These are phyloP conservation scores for Hymenoscyphus fructigenus DNA, from an alignment of 2,329 filamentous ascomycete genomes.

Conservation along the genomic window DNA sequence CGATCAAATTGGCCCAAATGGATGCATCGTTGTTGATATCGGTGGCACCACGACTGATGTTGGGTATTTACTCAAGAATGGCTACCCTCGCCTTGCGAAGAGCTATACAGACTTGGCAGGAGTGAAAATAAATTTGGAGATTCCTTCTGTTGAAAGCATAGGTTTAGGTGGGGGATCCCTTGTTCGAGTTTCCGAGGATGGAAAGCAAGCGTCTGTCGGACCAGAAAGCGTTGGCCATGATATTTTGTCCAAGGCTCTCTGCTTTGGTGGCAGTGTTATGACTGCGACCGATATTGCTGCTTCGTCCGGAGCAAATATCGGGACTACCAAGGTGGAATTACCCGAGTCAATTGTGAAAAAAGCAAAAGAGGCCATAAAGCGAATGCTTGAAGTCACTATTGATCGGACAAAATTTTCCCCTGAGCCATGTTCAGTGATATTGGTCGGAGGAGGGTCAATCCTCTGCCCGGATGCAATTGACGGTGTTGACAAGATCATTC, in stretches of 20 bases:
- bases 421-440: conserved; percentile 49
- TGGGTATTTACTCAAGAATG: conserved; percentile 54
- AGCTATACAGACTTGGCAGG: conserved; percentile 56
- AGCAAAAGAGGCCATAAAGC: conserved; percentile 32
- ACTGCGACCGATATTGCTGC: conserved; percentile 54
- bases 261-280: conserved; percentile 52
- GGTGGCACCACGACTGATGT: conserved; percentile 60
- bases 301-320: conserved; percentile 28
- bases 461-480: conserved; percentile 44
- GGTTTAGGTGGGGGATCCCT: conserved; percentile 55
- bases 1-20: conserved; percentile 4
- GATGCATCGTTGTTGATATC: conserved; percentile 48
- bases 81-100: conserved; percentile 58
- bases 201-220: conserved; percentile 43
- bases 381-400: conserved; percentile 51
- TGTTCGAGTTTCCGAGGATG: conserved; percentile 32
- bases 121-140: conserved; percentile 56
- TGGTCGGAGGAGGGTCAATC: conserved; percentile 57
- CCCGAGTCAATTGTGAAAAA: conserved; percentile 19
- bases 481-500: conserved; percentile 49
- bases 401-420: conserved; percentile 57
- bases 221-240: conserved; percentile 55
- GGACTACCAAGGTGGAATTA: conserved; percentile 12
- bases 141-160: conserved; percentile 55
- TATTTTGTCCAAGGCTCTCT: conserved; percentile 46